Evolutionary conservation across 1,139 yeast species (phyloP).

Genomic region (Saccharomyces hybrid): DNA sequence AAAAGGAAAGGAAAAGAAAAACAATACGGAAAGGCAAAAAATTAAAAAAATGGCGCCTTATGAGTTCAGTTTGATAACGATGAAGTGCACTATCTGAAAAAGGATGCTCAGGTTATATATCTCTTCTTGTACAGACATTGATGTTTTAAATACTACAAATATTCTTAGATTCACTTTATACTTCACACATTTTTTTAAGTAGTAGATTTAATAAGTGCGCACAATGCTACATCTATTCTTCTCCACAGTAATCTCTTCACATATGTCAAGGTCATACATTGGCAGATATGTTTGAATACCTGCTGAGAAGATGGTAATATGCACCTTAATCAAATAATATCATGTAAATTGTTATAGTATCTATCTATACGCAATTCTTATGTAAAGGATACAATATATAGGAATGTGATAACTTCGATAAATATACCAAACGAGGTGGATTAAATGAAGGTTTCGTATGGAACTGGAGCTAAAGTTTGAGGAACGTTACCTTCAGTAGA

Average conservation of each 20-base stretch:
- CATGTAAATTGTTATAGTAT: neutral
- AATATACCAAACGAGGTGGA: slow-evolving; percentile 12
- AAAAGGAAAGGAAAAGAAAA: neutral
- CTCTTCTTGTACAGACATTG: neutral
- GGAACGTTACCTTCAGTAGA: slow-evolving; percentile 75
- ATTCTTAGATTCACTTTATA: neutral
- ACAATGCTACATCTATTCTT: neutral
- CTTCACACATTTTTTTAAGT: neutral
- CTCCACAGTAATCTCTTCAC: neutral
- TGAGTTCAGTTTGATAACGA: neutral
- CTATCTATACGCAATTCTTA: neutral
- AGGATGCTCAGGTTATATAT: neutral
- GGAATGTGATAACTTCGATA: neutral
- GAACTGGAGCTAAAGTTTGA: slow-evolving; percentile 97
- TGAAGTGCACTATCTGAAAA: neutral
- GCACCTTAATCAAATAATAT: neutral
- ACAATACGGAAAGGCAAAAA: neutral
- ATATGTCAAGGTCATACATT: neutral
- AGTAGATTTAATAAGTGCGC: neutral
- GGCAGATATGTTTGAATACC: neutral
- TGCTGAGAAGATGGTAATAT: neutral
- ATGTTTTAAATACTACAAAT: neutral
- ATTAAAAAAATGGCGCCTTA: neutral
- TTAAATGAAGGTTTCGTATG: slow-evolving; percentile 99
- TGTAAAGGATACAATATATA: neutral